Base-by-base conservation (phyloP, 768 basidiomycete genomes). In the Pisolithus sp. region DNA sequence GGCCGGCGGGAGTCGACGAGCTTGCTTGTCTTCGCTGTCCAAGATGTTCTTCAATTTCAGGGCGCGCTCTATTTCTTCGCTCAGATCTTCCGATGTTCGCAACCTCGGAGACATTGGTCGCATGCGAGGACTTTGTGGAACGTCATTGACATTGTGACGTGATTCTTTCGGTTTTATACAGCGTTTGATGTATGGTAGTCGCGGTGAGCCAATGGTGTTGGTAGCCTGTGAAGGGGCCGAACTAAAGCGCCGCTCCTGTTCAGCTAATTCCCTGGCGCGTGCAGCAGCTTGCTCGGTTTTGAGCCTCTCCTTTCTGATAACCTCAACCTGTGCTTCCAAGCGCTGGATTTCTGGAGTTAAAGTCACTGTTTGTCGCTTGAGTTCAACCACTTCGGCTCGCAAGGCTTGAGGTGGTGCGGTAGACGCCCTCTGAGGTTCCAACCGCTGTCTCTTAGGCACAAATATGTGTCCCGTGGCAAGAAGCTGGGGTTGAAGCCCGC, bases 401-500 rank as follows among this genome's bases (percentile, higher is more conserved):
- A 77, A 57, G 3, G 60, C 53, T 46, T 85, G 68, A 3, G 79
- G 70, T 7, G 66, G 63, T n/a, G 82, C 59, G 56, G 79, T 84
- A 2, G 79, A 53, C 4, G 72, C 60, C 28, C 68, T 59, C 15
- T 66, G 66, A 24, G 62, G 36, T 10, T 65, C 64, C n/a, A 50
- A 28, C 40, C 54, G 53, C 30, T 49, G 50, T 18, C 60, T 55
- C 18, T 61, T 68, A 1, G 77, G 69, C 13, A 76, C 62, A 54
- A 82, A 76, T 48, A 81, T 65, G 51, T 85, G 78, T 0, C 78
- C 82, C 1, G 81, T 74, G 3, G 72, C 67, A 28, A 87, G 72
- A 2, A 85, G 74, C 52, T 84, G 80, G 1, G 81, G 77, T 56
- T 87, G 80, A 82, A 83, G 86, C 54, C 60, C 9, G 65, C 65